These are phyloP conservation scores for Cystofilobasidium ferigula DNA, from an alignment of 768 basidiomycete species.

Conservation along the genomic window DNA sequence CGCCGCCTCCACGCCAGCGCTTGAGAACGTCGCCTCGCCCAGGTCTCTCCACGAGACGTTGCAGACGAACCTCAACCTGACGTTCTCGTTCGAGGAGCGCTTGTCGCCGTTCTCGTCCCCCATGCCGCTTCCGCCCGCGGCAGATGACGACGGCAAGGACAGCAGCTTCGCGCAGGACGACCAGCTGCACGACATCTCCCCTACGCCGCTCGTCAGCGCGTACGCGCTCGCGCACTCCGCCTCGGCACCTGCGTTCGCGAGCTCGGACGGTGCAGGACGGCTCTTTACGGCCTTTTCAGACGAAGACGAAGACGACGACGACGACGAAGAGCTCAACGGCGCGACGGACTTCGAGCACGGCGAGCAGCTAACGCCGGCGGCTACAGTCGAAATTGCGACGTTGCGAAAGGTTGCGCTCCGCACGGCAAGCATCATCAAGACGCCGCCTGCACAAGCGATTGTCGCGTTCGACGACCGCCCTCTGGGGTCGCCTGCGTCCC, in stretches of 20 bases:
- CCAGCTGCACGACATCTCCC: background rate
- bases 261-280: too few species aligned
- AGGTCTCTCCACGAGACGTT: background rate
- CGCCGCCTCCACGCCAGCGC: too few species aligned
- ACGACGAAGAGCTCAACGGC: background rate
- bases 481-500: background rate
- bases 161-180: background rate
- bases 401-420: background rate
- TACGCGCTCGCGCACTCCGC: background rate
- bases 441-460: background rate
- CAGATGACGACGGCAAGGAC: background rate
- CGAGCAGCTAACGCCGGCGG: background rate
- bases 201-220: background rate
- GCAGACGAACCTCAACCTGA: background rate
- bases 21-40: background rate
- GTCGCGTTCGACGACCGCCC: background rate
- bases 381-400: background rate
- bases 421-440: background rate
- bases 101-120: background rate
- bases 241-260: background rate
- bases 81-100: conserved; percentile 4
- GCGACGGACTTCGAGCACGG: background rate
- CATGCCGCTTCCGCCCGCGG: background rate
- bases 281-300: background rate
- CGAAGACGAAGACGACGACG: background rate